phyloP scores from a whole-genome alignment of 2,329 filamentous ascomycete genomes.

The Alternaria brassicicola region DNA sequence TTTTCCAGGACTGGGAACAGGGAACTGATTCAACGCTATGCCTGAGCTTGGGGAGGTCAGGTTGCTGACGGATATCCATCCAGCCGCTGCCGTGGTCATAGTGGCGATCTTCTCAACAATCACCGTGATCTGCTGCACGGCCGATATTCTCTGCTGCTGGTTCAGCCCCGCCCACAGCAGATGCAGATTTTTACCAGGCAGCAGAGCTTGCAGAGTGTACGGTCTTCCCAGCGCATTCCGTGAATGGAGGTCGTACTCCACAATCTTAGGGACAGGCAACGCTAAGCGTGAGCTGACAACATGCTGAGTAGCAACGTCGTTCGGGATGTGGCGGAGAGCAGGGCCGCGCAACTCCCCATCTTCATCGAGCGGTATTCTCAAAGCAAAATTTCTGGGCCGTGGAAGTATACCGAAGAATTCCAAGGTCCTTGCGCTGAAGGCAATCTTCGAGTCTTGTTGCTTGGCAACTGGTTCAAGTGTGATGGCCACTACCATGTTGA shows the following conservation, averaged over 20 bases:
- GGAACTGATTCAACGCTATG: background rate
- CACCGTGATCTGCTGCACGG: background rate
- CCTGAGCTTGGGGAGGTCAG: background rate
- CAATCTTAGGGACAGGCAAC: background rate
- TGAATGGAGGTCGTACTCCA: background rate
- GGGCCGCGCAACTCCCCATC: background rate
- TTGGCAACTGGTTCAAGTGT: background rate
- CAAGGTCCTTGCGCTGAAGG: background rate
- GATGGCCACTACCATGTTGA: slow-evolving; percentile 2
- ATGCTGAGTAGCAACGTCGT: background rate
- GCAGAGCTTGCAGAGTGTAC: slow-evolving; percentile 6
- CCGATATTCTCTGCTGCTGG: background rate
- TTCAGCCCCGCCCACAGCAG: background rate
- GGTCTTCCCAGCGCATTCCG: background rate
- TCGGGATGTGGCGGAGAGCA: background rate
- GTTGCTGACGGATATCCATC: background rate
- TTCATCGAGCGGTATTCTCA: background rate
- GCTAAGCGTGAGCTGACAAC: background rate
- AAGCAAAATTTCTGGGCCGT: background rate
- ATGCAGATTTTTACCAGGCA: slow-evolving; percentile 1
- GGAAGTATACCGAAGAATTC: background rate
- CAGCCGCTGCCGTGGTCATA: slow-evolving; percentile 3
- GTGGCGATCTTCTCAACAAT: slow-evolving; percentile 7
- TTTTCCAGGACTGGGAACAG: background rate
- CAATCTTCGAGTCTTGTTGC: background rate